Percentiles rank a stretch among this genome's conserved stretches.
These are phyloP conservation scores for Yarrowia deformans DNA, from an alignment of 805 yeast species.

Conservation along the genomic window DNA sequence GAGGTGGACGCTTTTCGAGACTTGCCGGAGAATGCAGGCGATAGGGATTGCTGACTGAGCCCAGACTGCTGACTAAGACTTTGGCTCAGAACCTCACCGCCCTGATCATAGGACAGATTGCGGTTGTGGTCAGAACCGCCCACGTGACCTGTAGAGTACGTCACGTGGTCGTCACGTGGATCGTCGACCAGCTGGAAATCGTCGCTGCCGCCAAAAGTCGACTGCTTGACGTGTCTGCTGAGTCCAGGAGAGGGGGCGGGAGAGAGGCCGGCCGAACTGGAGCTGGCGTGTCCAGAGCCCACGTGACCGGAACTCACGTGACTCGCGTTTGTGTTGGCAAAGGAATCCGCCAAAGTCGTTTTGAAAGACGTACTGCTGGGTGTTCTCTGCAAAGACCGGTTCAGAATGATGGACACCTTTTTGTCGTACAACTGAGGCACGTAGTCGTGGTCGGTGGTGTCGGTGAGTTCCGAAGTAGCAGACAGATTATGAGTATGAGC, in stretches of 20 bases:
- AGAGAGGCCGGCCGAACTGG: neutral
- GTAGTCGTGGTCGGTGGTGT: constrained; percentile 64
- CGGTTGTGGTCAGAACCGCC: neutral
- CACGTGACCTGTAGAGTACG: neutral
- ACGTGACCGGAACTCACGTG: neutral
- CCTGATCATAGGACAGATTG: constrained; percentile 28
- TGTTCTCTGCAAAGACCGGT: constrained; percentile 73
- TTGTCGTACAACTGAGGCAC: constrained; percentile 82
- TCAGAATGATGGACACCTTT: constrained; percentile 76
- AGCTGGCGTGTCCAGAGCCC: neutral
- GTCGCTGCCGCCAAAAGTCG: constrained; percentile 20
- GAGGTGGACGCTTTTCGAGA: constrained; percentile 35
- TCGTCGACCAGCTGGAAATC: neutral
- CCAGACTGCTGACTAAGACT: too few species aligned
- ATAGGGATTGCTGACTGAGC: constrained; percentile 2
- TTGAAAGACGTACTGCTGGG: constrained; percentile 81
- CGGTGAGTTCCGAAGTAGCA: constrained; percentile 65
- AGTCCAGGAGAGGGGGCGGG: constrained; percentile 4
- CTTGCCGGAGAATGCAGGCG: constrained; percentile 8
- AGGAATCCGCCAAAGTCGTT: constrained; percentile 74
- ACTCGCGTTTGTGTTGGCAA: constrained; percentile 46
- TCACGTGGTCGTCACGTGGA: neutral
- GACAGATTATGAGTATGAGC: constrained; percentile 56
- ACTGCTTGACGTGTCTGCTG: constrained; percentile 15
- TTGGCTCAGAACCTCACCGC: constrained; percentile 21